These are phyloP conservation scores for Dipsacomyces acuminosporus DNA, from an alignment of 371 early-diverging fungal species.

Conservation along the genomic window DNA sequence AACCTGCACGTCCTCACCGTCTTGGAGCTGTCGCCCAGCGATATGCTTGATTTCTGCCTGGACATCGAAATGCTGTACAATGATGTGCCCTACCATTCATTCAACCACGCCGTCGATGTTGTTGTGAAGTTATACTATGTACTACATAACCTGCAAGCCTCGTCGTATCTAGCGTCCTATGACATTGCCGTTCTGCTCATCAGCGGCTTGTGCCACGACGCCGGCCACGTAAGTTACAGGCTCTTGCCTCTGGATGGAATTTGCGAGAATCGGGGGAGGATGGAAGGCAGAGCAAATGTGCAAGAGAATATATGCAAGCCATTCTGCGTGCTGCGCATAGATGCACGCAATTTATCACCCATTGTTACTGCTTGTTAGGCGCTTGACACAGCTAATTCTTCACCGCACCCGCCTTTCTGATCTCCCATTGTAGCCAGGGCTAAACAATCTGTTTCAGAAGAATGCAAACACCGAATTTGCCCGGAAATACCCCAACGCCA, in stretches of 20 bases:
- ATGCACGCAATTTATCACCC: too few relatives aligned
- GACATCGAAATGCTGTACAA: conserved; percentile 77
- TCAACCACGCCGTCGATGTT: conserved; percentile 85
- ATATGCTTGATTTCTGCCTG: conserved; percentile 72
- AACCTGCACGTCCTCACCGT: conserved; percentile 55
- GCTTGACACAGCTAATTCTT: too few relatives aligned
- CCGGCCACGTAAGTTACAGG: conserved; percentile 74
- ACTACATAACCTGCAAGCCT: conserved; percentile 58
- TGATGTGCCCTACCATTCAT: conserved; percentile 82
- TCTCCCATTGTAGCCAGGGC: conserved; percentile 63
- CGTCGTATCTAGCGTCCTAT: conserved; percentile 57
- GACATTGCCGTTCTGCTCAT: conserved; percentile 73
- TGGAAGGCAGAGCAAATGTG: conserved; percentile 3
- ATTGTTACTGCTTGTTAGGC: too few relatives aligned
- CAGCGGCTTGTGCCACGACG: conserved; percentile 86
- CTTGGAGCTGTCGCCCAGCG: conserved; percentile 56
- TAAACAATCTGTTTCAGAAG: conserved; percentile 83
- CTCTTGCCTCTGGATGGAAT: too few relatives aligned
- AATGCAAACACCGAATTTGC: conserved; percentile 76
- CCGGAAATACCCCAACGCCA: conserved; percentile 66
- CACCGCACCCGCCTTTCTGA: too few relatives aligned
- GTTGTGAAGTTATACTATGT: conserved; percentile 72
- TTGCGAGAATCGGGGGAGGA: too few relatives aligned
- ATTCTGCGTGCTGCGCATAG: conserved; percentile 9
- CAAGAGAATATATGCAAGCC: conserved; percentile 2